Conservation (phyloP, 768 basidiomycete genomes). For the Ramaria sp. region DNA sequence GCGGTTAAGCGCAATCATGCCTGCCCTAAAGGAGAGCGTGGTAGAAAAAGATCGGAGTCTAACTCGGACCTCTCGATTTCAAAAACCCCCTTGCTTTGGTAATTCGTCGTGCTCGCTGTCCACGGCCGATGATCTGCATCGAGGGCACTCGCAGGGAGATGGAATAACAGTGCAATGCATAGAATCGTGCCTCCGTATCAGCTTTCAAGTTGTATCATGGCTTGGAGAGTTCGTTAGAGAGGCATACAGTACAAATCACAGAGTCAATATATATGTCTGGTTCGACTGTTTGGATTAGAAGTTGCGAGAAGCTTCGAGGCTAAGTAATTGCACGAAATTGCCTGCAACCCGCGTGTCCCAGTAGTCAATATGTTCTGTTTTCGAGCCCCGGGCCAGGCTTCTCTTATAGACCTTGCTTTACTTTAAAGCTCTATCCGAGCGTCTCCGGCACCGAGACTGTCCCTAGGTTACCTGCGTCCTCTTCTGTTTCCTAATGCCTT, state of each 20-base stretch:
- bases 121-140: constrained; percentile 31
- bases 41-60: constrained; percentile 2
- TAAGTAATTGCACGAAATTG: background rate
- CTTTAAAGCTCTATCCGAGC: background rate
- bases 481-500: constrained; percentile 38
- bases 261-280: constrained; percentile 15
- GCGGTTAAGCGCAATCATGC: background rate
- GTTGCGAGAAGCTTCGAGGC: background rate
- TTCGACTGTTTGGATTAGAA: background rate
- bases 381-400: background rate
- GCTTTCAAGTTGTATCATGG: constrained; percentile 44
- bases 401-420: background rate
- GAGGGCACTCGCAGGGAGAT: constrained; percentile 78
- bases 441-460: constrained; percentile 3
- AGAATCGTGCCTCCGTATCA: constrained; percentile 75
- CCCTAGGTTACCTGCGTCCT: background rate
- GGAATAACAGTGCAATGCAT: constrained; percentile 84
- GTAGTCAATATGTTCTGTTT: background rate
- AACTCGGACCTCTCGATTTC: background rate
- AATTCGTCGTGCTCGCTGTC: constrained; percentile 29
- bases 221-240: constrained; percentile 71
- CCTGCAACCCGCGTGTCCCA: background rate
- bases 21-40: constrained; percentile 6
- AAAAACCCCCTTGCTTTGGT: constrained; percentile 22
- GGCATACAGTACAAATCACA: constrained; percentile 54